A percentile compares a stretch with the other conserved stretches of the same genome.
phyloP scores from a whole-genome alignment of 176 grass and related monocot genomes.

The Eragrostis curvula region DNA sequence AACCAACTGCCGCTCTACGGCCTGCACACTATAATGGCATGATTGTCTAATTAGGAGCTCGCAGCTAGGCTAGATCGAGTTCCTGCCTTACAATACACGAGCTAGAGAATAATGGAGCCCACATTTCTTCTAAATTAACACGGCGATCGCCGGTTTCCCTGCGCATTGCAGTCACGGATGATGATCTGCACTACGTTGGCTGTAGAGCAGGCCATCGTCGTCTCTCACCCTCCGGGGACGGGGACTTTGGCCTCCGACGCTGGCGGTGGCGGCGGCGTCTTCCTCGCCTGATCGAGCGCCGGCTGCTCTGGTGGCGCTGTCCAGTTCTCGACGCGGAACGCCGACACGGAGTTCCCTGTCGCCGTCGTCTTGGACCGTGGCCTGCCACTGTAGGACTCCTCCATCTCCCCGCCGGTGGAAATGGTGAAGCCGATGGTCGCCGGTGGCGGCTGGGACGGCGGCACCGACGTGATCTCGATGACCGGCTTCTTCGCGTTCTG shows the following conservation, averaged over 20 bases:
- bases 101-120: background rate
- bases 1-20: background rate
- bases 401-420: conserved; percentile 52
- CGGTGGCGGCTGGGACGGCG: background rate
- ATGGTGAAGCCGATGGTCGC: conserved; percentile 64
- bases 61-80: too few relatives aligned
- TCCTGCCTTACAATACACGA: background rate
- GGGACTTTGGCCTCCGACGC: conserved; percentile 47
- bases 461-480: conserved; percentile 54
- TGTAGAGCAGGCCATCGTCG: too few relatives aligned
- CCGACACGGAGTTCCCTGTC: conserved; percentile 36
- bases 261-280: conserved; percentile 7
- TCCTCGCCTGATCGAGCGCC: background rate
- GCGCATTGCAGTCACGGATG: background rate
- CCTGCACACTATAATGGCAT: background rate
- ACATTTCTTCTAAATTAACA: background rate
- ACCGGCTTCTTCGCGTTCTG: conserved; percentile 76
- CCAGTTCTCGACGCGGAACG: conserved; percentile 82
- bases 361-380: conserved; percentile 24
- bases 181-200: too few relatives aligned
- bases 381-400: conserved; percentile 55
- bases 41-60: background rate
- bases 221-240: conserved; percentile 45
- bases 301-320: conserved; percentile 30
- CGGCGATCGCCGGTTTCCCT: background rate